Percentiles rank a stretch among this genome's conserved stretches.
These are phyloP conservation scores for Agapanthus africanus DNA, from an alignment of 106 monocot genomes.

Conservation along the genomic window DNA sequence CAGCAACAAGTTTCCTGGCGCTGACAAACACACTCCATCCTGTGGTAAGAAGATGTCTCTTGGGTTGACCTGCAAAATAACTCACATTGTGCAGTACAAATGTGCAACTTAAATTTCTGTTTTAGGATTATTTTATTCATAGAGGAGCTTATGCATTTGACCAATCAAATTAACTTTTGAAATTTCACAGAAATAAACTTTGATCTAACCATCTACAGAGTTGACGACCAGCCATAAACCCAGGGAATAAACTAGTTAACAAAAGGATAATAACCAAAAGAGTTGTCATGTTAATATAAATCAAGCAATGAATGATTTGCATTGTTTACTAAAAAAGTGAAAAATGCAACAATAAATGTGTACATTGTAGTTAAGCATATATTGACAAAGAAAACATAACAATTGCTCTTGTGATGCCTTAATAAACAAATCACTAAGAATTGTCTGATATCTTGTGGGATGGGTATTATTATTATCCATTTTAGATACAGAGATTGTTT, in stretches of 20 bases:
- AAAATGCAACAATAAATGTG: neutral
- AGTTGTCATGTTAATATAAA: too few species aligned
- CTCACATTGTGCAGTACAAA: neutral
- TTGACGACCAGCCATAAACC: neutral
- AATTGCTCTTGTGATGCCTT: neutral
- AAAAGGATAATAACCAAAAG: too few species aligned
- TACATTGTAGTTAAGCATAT: neutral
- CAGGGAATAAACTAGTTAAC: neutral
- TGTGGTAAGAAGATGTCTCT: conserved; percentile 97
- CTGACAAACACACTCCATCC: conserved; percentile 99
- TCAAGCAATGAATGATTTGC: neutral
- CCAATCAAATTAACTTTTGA: neutral
- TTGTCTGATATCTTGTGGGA: neutral
- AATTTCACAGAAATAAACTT: neutral
- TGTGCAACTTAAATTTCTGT: neutral
- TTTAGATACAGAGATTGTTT: too few species aligned
- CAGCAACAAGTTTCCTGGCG: conserved; percentile 92
- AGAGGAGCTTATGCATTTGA: too few species aligned
- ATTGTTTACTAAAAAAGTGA: neutral
- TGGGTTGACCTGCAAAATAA: conserved; percentile 73
- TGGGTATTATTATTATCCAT: too few species aligned
- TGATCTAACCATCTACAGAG: neutral
- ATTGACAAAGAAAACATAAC: neutral
- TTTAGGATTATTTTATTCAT: neutral
- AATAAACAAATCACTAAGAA: neutral